Percentiles rank a stretch among this genome's conserved stretches.
phyloP scores from a whole-genome alignment of 352 stramenopile genomes.

The Blastocystis sp. region DNA sequence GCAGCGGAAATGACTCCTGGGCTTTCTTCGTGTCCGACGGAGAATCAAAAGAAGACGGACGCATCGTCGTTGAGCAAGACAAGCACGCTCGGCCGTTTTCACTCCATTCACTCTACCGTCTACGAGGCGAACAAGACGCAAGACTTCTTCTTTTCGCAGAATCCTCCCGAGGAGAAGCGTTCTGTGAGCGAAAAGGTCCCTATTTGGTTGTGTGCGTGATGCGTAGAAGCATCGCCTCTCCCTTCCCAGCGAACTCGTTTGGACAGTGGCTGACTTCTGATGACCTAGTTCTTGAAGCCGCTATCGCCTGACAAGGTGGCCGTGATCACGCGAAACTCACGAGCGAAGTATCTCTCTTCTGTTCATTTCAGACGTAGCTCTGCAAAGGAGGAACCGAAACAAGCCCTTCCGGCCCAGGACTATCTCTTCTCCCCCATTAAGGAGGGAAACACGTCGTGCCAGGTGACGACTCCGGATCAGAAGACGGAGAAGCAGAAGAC shows the following conservation, averaged over 20 bases:
- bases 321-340: not conserved
- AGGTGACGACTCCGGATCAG: not conserved
- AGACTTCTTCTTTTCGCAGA: not conserved
- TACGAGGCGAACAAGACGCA: not conserved
- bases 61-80: not conserved
- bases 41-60: not conserved
- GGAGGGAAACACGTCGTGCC: not conserved
- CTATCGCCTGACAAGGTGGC: constrained; percentile 45
- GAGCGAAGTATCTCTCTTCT: not conserved
- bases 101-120: not conserved
- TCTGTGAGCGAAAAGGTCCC: not conserved
- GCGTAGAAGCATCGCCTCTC: constrained; percentile 14
- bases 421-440: not conserved
- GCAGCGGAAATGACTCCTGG: not conserved
- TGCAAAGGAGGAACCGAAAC: not conserved
- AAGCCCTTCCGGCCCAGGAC: not conserved
- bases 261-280: not conserved
- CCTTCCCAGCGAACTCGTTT: constrained; percentile 42
- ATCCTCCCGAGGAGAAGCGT: not conserved
- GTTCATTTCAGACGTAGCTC: not conserved
- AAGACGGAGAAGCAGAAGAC: not conserved
- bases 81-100: not conserved
- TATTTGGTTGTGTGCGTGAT: not conserved
- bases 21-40: not conserved
- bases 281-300: constrained; percentile 21